phyloP scores from a whole-genome alignment of 2,329 filamentous ascomycete species.

The Xylaria sp. region DNA sequence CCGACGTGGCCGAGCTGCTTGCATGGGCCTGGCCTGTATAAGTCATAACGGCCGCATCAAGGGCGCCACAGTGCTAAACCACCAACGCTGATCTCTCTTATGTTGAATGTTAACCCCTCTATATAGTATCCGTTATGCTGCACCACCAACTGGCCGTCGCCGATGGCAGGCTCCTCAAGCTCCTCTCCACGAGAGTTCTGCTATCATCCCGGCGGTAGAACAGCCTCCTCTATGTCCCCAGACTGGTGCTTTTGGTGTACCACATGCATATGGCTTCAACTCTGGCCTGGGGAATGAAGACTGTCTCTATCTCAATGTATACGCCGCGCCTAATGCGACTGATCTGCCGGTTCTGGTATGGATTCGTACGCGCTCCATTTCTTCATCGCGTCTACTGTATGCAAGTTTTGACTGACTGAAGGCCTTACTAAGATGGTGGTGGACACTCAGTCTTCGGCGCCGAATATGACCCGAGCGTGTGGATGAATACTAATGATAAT shows the following conservation, averaged over 20 bases:
- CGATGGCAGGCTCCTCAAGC: conserved; percentile 47
- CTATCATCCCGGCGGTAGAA: conserved; percentile 42
- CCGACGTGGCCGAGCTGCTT: conserved; percentile 4
- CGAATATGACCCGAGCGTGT: conserved; percentile 49
- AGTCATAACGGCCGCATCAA: neutral
- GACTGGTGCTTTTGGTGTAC: conserved; percentile 46
- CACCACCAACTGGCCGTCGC: conserved; percentile 44
- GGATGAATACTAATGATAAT: conserved; percentile 59
- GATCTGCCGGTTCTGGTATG: conserved; percentile 54
- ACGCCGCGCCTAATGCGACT: conserved; percentile 49
- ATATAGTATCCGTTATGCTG: conserved; percentile 48
- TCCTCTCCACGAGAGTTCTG: conserved; percentile 36
- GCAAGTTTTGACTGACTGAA: conserved; percentile 44
- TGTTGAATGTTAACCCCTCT: conserved; percentile 11
- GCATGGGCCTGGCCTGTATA: conserved; percentile 14
- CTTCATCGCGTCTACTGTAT: conserved; percentile 30
- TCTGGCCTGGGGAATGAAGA: conserved; percentile 45
- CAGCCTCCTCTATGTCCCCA: conserved; percentile 48
- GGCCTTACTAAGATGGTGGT: conserved; percentile 49
- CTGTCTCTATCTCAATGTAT: conserved; percentile 50
- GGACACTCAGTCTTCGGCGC: conserved; percentile 48
- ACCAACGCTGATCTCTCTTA: conserved; percentile 6
- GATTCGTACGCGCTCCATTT: conserved; percentile 50
- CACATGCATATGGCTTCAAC: conserved; percentile 46
- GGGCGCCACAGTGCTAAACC: conserved; percentile 11